A percentile compares a stretch with the other conserved stretches of the same genome.
phyloP scores from a whole-genome alignment of 306 rosid species.

The Sicyos baderoa region DNA sequence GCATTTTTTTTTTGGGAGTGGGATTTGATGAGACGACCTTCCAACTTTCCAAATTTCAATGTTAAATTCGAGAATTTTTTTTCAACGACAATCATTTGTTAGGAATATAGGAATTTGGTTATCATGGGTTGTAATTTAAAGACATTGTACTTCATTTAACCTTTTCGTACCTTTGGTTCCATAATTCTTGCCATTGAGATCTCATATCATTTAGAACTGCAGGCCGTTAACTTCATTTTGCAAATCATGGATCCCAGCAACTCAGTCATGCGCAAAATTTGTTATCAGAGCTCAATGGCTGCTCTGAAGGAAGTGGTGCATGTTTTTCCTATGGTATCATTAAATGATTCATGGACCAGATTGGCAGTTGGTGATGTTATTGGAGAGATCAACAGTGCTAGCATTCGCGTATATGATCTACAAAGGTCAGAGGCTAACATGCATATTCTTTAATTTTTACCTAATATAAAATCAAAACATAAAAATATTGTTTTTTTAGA shows the following conservation, averaged over 20 bases:
- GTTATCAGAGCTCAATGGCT: conserved; percentile 82
- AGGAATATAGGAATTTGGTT: neutral
- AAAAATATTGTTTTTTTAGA: neutral
- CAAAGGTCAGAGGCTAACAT: conserved; percentile 53
- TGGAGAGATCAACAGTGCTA: conserved; percentile 59
- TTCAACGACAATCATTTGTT: neutral
- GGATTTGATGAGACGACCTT: neutral
- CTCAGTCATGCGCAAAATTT: conserved; percentile 80
- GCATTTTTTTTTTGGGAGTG: neutral
- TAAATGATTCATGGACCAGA: conserved; percentile 84
- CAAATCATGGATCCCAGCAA: conserved; percentile 93
- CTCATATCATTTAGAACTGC: conserved; percentile 32
- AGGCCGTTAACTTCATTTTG: conserved; percentile 83
- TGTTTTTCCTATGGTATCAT: conserved; percentile 81
- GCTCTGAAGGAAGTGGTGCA: conserved; percentile 78
- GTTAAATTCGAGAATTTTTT: neutral
- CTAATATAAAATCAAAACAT: too few species aligned
- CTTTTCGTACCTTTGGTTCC: conserved; percentile 22
- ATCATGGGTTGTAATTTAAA: neutral
- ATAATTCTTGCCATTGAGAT: conserved; percentile 10
- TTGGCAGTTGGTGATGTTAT: conserved; percentile 91
- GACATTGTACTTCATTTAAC: conserved; percentile 8
- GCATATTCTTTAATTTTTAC: conserved; percentile 10
- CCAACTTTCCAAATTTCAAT: conserved; percentile 7
- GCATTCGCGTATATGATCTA: conserved; percentile 79